Evolutionary conservation across 2,329 filamentous ascomycete genomes (phyloP).

Genomic region (Hirsutella rhossiliensis): DNA sequence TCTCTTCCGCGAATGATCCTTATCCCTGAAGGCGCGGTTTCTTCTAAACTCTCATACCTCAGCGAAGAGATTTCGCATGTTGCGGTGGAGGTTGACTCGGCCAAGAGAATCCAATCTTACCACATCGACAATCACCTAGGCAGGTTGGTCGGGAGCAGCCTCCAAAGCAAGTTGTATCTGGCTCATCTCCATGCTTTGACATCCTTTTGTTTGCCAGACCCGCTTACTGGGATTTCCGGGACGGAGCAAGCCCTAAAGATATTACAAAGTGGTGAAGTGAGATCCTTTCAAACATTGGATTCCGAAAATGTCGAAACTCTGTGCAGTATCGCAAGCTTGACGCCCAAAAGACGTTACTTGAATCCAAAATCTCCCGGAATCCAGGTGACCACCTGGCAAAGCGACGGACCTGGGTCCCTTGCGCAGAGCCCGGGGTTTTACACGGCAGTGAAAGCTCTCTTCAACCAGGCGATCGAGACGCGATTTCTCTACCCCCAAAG

Average conservation of each 20-base stretch:
- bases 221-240: conserved; percentile 34
- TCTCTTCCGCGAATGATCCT: conserved; percentile 18
- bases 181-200: conserved; percentile 41
- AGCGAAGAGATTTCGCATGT: too few species aligned
- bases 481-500: not conserved
- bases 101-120: conserved; percentile 25
- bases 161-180: conserved; percentile 38
- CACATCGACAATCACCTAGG: conserved; percentile 32
- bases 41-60: conserved; percentile 12
- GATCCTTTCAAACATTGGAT: conserved; percentile 18
- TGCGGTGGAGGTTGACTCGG: too few species aligned
- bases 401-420: not conserved
- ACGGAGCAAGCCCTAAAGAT: conserved; percentile 38
- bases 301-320: not conserved
- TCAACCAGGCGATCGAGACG: not conserved
- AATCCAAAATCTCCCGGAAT: too few species aligned
- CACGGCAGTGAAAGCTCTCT: not conserved
- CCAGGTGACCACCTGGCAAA: too few species aligned
- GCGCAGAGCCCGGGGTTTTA: conserved; percentile 1
- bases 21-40: conserved; percentile 19
- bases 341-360: not conserved
- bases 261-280: conserved; percentile 31
- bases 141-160: conserved; percentile 31
- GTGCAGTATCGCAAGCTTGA: not conserved
- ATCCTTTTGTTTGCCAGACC: conserved; percentile 34